Evolutionary conservation across 495 filamentous ascomycete species (phyloP).

Genomic region (Aspergillus avenaceus): DNA sequence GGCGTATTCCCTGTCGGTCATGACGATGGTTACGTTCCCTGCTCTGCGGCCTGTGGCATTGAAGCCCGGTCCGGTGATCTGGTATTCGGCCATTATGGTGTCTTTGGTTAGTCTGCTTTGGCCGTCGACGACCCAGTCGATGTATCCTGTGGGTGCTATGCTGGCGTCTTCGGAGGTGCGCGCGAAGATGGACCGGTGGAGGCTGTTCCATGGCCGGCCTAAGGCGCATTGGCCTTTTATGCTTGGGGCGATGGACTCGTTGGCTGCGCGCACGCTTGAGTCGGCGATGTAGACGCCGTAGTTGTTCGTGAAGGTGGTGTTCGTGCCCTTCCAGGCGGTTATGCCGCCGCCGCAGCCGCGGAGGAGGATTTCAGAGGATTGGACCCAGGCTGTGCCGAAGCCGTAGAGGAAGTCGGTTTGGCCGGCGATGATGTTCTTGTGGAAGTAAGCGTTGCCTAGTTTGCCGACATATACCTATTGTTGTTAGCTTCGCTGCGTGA

Average conservation of each 20-base stretch:
- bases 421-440: constrained; percentile 50
- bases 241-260: constrained; percentile 39
- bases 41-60: constrained; percentile 42
- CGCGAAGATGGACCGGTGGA: constrained; percentile 51
- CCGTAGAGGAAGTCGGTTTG: constrained; percentile 58
- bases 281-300: constrained; percentile 59
- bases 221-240: constrained; percentile 51
- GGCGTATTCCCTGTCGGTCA: constrained; percentile 34
- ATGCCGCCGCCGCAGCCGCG: constrained; percentile 58
- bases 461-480: constrained; percentile 56
- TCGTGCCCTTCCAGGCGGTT: constrained; percentile 64
- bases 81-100: constrained; percentile 56
- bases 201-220: constrained; percentile 56
- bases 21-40: constrained; percentile 38
- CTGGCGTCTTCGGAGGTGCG: constrained; percentile 47
- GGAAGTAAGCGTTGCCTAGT: constrained; percentile 56
- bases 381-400: constrained; percentile 49
- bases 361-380: constrained; percentile 40
- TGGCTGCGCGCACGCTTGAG: constrained; percentile 45
- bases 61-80: constrained; percentile 51
- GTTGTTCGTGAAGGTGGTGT: constrained; percentile 58
- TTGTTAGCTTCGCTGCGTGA: background rate
- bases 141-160: constrained; percentile 50
- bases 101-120: constrained; percentile 34
- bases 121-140: constrained; percentile 43